These are phyloP conservation scores for Novymonas esmeraldas DNA, from an alignment of 208 protist species.

Conservation along the genomic window DNA sequence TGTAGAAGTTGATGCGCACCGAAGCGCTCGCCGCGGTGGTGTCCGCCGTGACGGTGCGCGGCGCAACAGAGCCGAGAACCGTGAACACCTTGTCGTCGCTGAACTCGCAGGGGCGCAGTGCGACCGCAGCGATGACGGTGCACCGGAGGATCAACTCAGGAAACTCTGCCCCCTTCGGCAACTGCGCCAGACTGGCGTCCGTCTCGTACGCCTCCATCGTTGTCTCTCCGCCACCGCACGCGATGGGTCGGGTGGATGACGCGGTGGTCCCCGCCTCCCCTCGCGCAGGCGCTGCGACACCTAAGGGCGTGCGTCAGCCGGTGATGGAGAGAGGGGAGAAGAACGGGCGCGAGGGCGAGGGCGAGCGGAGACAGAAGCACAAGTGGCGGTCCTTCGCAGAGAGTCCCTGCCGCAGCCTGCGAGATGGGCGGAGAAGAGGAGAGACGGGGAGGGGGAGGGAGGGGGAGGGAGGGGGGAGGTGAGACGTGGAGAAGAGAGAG, in stretches of 20 bases:
- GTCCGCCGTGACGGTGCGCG: not conserved
- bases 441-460: not conserved
- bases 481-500: too few species aligned
- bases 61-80: constrained; percentile 36
- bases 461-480: not conserved
- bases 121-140: constrained; percentile 40
- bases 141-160: constrained; percentile 45
- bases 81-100: constrained; percentile 58
- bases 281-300: too few species aligned
- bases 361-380: too few species aligned
- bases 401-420: too few species aligned
- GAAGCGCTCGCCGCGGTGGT: constrained; percentile 3
- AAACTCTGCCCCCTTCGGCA: constrained; percentile 31
- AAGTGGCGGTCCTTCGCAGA: too few species aligned
- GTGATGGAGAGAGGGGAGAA: too few species aligned
- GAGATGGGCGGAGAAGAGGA: too few species aligned
- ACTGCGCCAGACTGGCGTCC: constrained; percentile 31
- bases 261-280: too few species aligned
- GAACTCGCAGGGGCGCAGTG: constrained; percentile 61
- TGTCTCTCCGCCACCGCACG: too few species aligned
- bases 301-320: too few species aligned
- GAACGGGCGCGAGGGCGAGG: too few species aligned
- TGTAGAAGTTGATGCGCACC: constrained; percentile 70
- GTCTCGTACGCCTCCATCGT: constrained; percentile 56
- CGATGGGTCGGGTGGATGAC: too few species aligned